Evolutionary conservation across 306 rosid species (phyloP).

Genomic region (Citrullus mucosospermus): DNA sequence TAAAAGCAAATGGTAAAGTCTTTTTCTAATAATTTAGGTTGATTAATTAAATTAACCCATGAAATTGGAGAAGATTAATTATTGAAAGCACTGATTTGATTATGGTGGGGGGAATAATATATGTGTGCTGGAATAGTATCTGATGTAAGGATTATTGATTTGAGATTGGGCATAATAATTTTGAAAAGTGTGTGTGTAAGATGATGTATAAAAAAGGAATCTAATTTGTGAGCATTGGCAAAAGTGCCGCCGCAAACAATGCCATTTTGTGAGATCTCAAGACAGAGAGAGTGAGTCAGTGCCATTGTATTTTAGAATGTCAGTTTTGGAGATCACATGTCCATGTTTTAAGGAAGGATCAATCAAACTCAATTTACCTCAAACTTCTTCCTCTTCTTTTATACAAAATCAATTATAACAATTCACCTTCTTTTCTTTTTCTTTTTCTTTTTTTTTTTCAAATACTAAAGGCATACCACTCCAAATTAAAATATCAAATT

Average conservation of each 20-base stretch:
- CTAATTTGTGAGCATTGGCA: slow-evolving; percentile 11
- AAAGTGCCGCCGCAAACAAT: slow-evolving; percentile 25
- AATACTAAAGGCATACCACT: background rate
- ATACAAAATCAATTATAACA: background rate
- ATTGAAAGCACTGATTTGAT: background rate
- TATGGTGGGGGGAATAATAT: background rate
- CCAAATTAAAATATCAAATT: background rate
- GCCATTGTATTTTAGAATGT: slow-evolving; percentile 25
- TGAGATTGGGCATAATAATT: background rate
- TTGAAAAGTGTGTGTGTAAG: background rate
- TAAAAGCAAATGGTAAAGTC: too few species aligned
- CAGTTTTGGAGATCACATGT: slow-evolving; percentile 43
- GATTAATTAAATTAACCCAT: background rate
- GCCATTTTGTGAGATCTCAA: slow-evolving; percentile 24
- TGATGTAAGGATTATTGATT: background rate
- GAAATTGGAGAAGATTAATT: background rate
- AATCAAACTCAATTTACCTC: background rate
- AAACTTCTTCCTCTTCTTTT: background rate
- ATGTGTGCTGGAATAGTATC: background rate
- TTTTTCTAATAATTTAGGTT: too few species aligned
- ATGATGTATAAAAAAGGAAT: background rate
- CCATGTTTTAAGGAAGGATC: slow-evolving; percentile 44
- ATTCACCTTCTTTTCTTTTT: too few species aligned
- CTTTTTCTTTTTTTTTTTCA: background rate
- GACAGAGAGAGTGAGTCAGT: background rate